Percentiles rank a stretch among this genome's conserved stretches.
Conservation (phyloP, 2,329 filamentous ascomycete species). For the Xylariaceae sp. region DNA sequence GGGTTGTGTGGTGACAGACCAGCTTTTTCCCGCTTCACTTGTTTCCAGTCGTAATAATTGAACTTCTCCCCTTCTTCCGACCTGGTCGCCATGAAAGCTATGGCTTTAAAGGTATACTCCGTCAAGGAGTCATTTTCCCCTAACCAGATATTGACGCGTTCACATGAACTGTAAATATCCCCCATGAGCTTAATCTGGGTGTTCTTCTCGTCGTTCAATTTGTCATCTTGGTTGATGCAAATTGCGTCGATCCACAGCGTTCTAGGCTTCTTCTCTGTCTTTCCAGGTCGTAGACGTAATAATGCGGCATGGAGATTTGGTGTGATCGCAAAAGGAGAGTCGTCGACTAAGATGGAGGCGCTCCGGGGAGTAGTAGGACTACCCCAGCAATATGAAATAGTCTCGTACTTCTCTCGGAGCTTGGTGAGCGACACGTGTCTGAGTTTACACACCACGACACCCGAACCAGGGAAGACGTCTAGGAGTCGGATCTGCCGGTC, state of each 20-base stretch:
- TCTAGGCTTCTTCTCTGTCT: too few relatives aligned
- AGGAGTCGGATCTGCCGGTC: constrained; percentile 12
- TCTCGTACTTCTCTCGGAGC: constrained; percentile 7
- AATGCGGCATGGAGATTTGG: constrained; percentile 13
- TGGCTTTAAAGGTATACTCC: constrained; percentile 7
- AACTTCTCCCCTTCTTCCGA: constrained; percentile 7
- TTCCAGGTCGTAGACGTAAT: constrained; percentile 5
- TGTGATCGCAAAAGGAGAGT: constrained; percentile 5
- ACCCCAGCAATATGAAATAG: constrained; percentile 14
- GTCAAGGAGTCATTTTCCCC: constrained; percentile 10
- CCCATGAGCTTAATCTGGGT: constrained; percentile 11
- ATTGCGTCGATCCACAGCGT: constrained; percentile 5
- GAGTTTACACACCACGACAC: constrained; percentile 7
- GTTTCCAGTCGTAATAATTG: constrained; percentile 10
- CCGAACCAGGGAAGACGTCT: constrained; percentile 5
- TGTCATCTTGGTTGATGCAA: constrained; percentile 4
- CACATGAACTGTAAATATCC: constrained; percentile 6
- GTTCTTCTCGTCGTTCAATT: constrained; percentile 9
- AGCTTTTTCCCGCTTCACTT: constrained; percentile 3
- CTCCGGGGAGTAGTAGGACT: neutral
- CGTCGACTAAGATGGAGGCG: constrained; percentile 9
- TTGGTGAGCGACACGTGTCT: constrained; percentile 8
- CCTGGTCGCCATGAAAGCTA: constrained; percentile 10
- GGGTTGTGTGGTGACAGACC: neutral
- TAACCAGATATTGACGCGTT: constrained; percentile 11